Percentiles rank a stretch among this genome's conserved stretches.
Evolutionary conservation across 2,329 filamentous ascomycete species (phyloP).

Genomic region (Xylaria sp.): DNA sequence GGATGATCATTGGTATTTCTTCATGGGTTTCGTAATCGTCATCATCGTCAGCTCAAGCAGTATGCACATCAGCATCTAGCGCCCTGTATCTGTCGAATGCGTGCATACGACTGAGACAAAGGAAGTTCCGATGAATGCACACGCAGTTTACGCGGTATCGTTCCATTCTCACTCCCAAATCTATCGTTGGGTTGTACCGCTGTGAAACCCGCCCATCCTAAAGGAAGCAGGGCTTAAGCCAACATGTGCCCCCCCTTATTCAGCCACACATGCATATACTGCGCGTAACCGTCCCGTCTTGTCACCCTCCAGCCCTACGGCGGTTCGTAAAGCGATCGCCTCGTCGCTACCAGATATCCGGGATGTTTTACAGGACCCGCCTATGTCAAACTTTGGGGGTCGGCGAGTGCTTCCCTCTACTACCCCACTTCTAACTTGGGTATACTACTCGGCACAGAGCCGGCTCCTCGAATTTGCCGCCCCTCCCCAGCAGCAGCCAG

Average conservation of each 20-base stretch:
- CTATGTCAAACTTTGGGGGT: not conserved
- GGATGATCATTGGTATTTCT: constrained; percentile 9
- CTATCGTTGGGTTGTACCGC: not conserved
- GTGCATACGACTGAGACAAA: constrained; percentile 15
- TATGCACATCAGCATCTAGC: constrained; percentile 22
- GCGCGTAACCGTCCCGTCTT: constrained; percentile 18
- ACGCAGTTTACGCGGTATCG: not conserved
- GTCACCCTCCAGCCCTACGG: not conserved
- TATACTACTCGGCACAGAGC: not conserved
- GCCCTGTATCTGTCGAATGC: constrained; percentile 10
- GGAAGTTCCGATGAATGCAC: constrained; percentile 4
- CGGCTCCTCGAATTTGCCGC: not conserved
- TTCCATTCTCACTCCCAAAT: constrained; percentile 1
- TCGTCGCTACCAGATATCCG: constrained; percentile 22
- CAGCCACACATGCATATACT: constrained; percentile 9
- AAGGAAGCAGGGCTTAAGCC: not conserved
- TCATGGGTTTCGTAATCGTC: constrained; percentile 1
- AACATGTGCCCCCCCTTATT: not conserved
- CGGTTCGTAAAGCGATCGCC: constrained; percentile 13
- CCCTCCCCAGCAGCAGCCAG: too few relatives aligned
- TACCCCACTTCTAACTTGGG: not conserved
- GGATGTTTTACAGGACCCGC: constrained; percentile 8
- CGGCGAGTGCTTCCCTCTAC: not conserved
- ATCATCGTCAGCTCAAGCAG: constrained; percentile 1
- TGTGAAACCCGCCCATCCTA: not conserved